These are phyloP conservation scores for Bipolaris gigantea DNA, from an alignment of 2,329 filamentous ascomycete species.

Conservation along the genomic window DNA sequence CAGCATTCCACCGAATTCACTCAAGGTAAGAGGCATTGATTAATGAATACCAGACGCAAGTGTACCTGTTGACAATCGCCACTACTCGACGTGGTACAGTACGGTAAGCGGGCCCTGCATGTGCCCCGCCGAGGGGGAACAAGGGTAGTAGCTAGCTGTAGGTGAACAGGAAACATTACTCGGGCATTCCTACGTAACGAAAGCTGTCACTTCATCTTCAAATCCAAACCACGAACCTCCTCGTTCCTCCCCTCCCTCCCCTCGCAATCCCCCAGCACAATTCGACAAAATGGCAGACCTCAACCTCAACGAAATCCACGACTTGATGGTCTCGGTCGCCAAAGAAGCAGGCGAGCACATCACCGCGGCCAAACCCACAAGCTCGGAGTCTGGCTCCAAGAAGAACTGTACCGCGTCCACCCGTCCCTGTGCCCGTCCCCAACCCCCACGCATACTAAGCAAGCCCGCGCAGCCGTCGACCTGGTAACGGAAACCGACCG, in stretches of 20 bases:
- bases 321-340: slow-evolving; percentile 52
- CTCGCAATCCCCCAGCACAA: background rate
- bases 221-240: background rate
- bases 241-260: background rate
- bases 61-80: background rate
- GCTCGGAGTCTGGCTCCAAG: slow-evolving; percentile 48
- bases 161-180: background rate
- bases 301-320: slow-evolving; percentile 53
- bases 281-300: slow-evolving; percentile 37
- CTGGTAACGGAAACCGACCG: slow-evolving; percentile 66
- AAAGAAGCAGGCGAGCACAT: slow-evolving; percentile 52
- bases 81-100: background rate
- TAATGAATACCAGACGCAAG: too few relatives aligned
- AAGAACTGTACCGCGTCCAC: slow-evolving; percentile 48
- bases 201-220: background rate
- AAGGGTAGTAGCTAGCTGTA: background rate
- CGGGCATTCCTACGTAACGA: background rate
- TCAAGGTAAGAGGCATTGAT: background rate
- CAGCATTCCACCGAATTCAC: too few relatives aligned
- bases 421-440: too few relatives aligned
- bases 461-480: slow-evolving; percentile 53
- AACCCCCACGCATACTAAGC: too few relatives aligned
- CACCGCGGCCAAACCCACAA: slow-evolving; percentile 49
- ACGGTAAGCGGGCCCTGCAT: background rate
- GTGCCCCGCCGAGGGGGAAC: slow-evolving; percentile 1